Base-by-base conservation (phyloP, 2,329 filamentous ascomycete species). In the Metarhizium sp. region DNA sequence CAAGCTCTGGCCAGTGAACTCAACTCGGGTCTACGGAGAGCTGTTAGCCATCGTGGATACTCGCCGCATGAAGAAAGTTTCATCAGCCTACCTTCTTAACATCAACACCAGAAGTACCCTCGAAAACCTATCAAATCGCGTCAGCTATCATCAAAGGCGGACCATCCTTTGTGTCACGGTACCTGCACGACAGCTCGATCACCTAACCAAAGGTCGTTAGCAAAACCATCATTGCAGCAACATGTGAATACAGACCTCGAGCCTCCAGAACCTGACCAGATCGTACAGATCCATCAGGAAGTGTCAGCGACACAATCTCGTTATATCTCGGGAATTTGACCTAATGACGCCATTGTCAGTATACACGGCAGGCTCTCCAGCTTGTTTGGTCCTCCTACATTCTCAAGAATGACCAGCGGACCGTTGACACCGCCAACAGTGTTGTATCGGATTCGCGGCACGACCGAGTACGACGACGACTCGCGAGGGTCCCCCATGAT, bases 321-420 rank as follows among this genome's bases (percentile, higher is more conserved):
- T 96, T 97, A 81, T 89, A 99, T 71, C 85, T 82, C 60, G 94
- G 94, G 73, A 91, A 95, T 87, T 99, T 99, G 79, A 99, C 90
- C 89, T 95, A 69, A 52, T 53, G 18, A 54, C 59, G 59, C 69
- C 60, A 70, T 65, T 57, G 58, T 59, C 53, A 61, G 56, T 10
- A 45, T 25, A 4, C 25, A 20, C 2, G 18, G 4, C 7, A 18
- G 16, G 55, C 56, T 45, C n/a, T 30, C n/a, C 13, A 18, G n/a
- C 6, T 36, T 14, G 32, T 16, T 13, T 46, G 36, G 18, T 32
- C 46, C 6, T 34, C 67, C 48, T 73, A 95, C 92, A 82, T 95
- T 95, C 72, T 97, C 94, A 63, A 99, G 83, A 69, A 99, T 92
- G 70, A 99, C 94, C 74, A 99, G 83, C 67, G 94, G 94, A 58